A percentile compares a stretch with the other conserved stretches of the same genome.
Evolutionary conservation across 371 early-diverging fungal species (phyloP).

Genomic region (Sanchytrium tribonematis): DNA sequence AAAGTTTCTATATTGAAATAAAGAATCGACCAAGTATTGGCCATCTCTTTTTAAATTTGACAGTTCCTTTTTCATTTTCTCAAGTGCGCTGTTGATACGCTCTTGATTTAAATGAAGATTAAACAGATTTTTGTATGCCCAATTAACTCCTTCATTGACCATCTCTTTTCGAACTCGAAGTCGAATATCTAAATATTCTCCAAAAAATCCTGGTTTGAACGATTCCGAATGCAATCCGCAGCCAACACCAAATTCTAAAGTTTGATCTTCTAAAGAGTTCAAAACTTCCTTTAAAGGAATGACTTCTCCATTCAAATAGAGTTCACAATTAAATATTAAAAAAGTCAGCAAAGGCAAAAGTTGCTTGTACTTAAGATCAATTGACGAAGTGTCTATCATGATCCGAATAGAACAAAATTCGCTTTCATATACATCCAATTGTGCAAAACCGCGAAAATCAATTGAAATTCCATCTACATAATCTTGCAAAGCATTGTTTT

Average conservation of each 20-base stretch:
- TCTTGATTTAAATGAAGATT: not conserved
- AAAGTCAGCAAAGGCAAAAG: not conserved
- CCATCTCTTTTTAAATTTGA: not conserved
- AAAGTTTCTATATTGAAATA: not conserved
- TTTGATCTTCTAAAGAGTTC: not conserved
- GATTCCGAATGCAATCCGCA: not conserved
- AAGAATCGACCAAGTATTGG: not conserved
- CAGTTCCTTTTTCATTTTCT: not conserved
- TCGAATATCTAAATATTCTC: not conserved
- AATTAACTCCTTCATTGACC: not conserved
- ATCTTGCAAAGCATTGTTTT: not conserved
- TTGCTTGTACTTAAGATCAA: not conserved
- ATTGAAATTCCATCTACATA: not conserved
- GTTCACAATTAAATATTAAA: not conserved
- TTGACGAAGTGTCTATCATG: not conserved
- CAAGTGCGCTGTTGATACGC: not conserved
- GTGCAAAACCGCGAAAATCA: not conserved
- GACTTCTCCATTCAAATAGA: not conserved
- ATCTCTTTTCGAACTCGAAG: not conserved
- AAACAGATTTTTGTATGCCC: not conserved
- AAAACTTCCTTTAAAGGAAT: not conserved
- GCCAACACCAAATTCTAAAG: not conserved
- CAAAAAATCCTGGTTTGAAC: not conserved
- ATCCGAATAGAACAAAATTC: not conserved
- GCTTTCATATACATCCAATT: not conserved